Percentiles rank a stretch among this genome's conserved stretches.
Conservation (phyloP, 306 rosid species). For the Castanea crenata region DNA sequence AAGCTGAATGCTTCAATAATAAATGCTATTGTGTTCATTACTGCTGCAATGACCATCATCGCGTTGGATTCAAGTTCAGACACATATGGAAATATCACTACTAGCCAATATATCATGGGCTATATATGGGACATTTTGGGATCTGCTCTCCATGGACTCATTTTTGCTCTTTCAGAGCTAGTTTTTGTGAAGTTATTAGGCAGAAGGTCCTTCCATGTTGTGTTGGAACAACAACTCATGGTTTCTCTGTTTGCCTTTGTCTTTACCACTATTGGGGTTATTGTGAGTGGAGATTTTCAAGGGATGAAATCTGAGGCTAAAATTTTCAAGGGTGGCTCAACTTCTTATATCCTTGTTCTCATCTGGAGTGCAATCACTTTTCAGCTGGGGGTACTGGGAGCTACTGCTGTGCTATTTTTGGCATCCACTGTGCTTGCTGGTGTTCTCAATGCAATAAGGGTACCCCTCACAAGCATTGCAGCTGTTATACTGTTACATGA, state of each 20-base stretch:
- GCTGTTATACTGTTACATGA: constrained; percentile 80
- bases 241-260: constrained; percentile 68
- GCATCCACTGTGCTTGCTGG: constrained; percentile 95
- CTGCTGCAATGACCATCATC: constrained; percentile 69
- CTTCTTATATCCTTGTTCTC: constrained; percentile 62
- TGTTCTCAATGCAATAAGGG: constrained; percentile 81
- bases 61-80: constrained; percentile 89
- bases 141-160: constrained; percentile 93
- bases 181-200: constrained; percentile 63
- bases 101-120: constrained; percentile 66
- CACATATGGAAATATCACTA: constrained; percentile 45
- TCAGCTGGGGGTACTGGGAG: constrained; percentile 82
- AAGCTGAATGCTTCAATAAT: constrained; percentile 60
- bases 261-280: constrained; percentile 69
- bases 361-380: constrained; percentile 74
- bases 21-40: constrained; percentile 66
- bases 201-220: constrained; percentile 79
- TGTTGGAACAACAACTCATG: constrained; percentile 89
- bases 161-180: constrained; percentile 84
- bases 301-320: constrained; percentile 59
- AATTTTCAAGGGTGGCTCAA: constrained; percentile 60
- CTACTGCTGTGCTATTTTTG: constrained; percentile 74
- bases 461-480: constrained; percentile 82
- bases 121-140: constrained; percentile 82
- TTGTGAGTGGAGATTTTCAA: constrained; percentile 56